A percentile compares a stretch with the other conserved stretches of the same genome.
phyloP scores from a whole-genome alignment of 306 rosid genomes.

The Nissolia schottii region DNA sequence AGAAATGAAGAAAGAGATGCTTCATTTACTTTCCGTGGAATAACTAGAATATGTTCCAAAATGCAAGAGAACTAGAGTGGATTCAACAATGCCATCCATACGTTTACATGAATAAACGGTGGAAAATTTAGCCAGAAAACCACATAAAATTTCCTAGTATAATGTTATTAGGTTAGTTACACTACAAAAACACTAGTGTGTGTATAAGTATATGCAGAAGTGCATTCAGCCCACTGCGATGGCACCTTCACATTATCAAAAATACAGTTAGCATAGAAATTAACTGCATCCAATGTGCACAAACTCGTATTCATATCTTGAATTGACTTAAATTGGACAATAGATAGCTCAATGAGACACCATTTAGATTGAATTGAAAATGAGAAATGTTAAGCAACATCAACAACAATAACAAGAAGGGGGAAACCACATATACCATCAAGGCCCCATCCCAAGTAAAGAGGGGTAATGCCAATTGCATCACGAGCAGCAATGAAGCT shows the following conservation, averaged over 20 bases:
- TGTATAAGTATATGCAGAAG: background rate
- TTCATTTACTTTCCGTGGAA: conserved; percentile 10
- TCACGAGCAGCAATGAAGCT: conserved; percentile 92
- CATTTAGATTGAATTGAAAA: background rate
- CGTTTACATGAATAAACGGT: background rate
- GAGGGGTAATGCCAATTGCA: conserved; percentile 87
- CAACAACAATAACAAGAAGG: background rate
- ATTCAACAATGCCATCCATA: background rate
- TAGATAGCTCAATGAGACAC: background rate
- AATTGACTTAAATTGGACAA: conserved; percentile 18
- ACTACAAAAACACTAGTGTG: background rate
- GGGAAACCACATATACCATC: conserved; percentile 68
- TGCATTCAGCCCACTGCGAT: background rate
- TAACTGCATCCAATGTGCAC: background rate
- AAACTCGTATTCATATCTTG: background rate
- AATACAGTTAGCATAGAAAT: background rate
- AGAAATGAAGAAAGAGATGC: background rate
- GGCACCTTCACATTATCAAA: conserved; percentile 2
- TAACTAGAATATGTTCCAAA: conserved; percentile 13
- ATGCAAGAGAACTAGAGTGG: background rate
- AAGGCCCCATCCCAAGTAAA: conserved; percentile 96
- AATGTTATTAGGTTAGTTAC: background rate
- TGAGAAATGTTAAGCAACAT: background rate
- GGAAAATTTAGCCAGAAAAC: background rate
- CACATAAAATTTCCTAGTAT: background rate